Evolutionary conservation across 164 flowering plant species (phyloP).

Genomic region (Magnolia changhungtana): DNA sequence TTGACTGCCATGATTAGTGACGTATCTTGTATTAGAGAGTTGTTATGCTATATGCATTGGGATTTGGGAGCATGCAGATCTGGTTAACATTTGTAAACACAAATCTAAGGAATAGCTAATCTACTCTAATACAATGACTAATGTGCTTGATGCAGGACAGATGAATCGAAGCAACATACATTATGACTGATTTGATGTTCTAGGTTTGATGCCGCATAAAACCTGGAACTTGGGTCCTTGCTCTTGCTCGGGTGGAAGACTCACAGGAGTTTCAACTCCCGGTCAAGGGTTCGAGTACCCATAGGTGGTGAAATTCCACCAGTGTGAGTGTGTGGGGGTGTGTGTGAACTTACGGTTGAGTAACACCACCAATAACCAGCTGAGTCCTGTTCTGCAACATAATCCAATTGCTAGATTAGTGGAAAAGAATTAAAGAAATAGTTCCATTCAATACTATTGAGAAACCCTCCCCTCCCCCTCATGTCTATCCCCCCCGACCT

Average conservation of each 20-base stretch:
- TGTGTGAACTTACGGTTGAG: background rate
- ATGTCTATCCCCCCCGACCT: too few species aligned
- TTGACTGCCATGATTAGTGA: background rate
- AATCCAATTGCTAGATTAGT: background rate
- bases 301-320: too few species aligned
- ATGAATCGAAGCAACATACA: too few species aligned
- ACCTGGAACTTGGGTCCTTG: background rate
- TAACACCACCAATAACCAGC: background rate
- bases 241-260: too few species aligned
- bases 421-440: too few species aligned
- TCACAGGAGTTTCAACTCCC: too few species aligned
- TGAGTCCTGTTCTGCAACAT: too few species aligned
- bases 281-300: too few species aligned
- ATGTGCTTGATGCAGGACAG: background rate
- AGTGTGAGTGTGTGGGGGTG: too few species aligned
- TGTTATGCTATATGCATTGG: background rate
- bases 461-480: too few species aligned
- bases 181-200: background rate
- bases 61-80: background rate
- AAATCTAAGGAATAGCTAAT: too few species aligned
- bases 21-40: background rate
- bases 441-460: too few species aligned
- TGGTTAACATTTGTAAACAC: background rate
- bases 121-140: background rate
- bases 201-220: background rate